These are phyloP conservation scores for Tolypocladium amazonense DNA, from an alignment of 2,329 filamentous ascomycete genomes.

Conservation along the genomic window DNA sequence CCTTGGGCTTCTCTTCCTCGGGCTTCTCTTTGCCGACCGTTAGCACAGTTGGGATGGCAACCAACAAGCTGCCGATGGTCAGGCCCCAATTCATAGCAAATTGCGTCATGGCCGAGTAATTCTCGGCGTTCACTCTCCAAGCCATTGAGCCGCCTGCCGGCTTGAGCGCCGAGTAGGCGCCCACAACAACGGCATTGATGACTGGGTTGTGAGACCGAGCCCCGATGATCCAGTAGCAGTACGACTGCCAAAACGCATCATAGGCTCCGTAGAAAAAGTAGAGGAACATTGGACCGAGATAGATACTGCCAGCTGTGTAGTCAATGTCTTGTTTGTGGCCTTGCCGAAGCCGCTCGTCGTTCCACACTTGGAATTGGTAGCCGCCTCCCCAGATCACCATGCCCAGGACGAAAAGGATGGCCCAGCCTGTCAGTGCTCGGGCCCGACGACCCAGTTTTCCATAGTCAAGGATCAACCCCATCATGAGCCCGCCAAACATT, in stretches of 20 bases:
- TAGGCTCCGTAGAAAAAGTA: constrained; percentile 64
- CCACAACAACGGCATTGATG: constrained; percentile 30
- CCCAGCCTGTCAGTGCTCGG: constrained; percentile 36
- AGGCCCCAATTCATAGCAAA: constrained; percentile 35
- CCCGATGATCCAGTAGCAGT: constrained; percentile 49
- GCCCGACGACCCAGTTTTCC: constrained; percentile 28
- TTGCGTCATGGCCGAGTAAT: constrained; percentile 25
- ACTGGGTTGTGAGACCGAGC: constrained; percentile 29
- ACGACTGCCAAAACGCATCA: constrained; percentile 59
- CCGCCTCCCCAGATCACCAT: constrained; percentile 49
- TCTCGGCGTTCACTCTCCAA: constrained; percentile 30
- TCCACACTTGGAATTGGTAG: constrained; percentile 52
- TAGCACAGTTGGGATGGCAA: constrained; percentile 30
- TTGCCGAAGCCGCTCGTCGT: constrained; percentile 28
- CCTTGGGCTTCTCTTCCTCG: too few species aligned
- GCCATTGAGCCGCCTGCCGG: constrained; percentile 32
- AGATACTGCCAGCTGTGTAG: constrained; percentile 34
- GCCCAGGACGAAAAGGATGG: constrained; percentile 33
- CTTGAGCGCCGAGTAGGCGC: constrained; percentile 35
- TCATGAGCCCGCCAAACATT: constrained; percentile 38
- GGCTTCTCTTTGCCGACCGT: constrained; percentile 15
- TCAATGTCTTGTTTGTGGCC: constrained; percentile 35
- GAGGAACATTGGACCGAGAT: constrained; percentile 53
- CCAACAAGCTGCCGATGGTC: constrained; percentile 28
- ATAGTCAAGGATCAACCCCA: constrained; percentile 32